phyloP scores from a whole-genome alignment of 768 basidiomycete species.

The Rubroboletus satanas region DNA sequence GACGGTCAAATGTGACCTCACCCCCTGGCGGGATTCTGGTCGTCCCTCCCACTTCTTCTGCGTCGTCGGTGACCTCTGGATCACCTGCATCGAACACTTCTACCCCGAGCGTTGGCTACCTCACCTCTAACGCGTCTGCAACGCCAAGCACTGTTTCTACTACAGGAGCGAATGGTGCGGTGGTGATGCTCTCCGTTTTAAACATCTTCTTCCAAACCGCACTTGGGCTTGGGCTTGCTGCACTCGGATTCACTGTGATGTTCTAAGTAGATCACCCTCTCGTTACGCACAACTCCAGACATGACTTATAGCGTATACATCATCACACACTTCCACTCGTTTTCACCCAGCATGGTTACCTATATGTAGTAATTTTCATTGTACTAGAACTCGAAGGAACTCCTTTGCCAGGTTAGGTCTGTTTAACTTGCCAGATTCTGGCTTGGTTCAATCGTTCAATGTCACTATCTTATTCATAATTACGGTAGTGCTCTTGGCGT shows the following conservation, averaged over 20 bases:
- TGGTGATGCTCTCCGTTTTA: background rate
- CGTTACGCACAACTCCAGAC: background rate
- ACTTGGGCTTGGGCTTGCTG: conserved; percentile 18
- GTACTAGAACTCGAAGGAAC: background rate
- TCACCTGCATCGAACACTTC: background rate
- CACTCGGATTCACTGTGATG: conserved; percentile 14
- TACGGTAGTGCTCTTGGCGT: background rate
- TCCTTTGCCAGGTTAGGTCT: background rate
- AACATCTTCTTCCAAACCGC: conserved; percentile 12
- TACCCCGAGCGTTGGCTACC: background rate
- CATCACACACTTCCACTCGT: background rate
- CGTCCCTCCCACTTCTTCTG: background rate
- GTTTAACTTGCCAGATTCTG: background rate
- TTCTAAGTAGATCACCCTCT: conserved; percentile 10
- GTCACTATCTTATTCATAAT: conserved; percentile 8
- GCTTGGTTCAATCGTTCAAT: background rate
- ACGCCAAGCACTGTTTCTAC: background rate
- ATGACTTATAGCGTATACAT: background rate
- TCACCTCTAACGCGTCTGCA: background rate
- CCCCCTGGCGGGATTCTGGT: background rate
- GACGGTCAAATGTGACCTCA: background rate
- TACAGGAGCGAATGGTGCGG: conserved; percentile 8
- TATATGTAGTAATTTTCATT: background rate
- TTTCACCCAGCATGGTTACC: background rate
- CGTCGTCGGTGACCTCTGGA: conserved; percentile 3